Evolutionary conservation across 352 stramenopile species (phyloP), one percentile per base, ranked within the genome.

Genomic region (Globisporangium iwayamae): DNA sequence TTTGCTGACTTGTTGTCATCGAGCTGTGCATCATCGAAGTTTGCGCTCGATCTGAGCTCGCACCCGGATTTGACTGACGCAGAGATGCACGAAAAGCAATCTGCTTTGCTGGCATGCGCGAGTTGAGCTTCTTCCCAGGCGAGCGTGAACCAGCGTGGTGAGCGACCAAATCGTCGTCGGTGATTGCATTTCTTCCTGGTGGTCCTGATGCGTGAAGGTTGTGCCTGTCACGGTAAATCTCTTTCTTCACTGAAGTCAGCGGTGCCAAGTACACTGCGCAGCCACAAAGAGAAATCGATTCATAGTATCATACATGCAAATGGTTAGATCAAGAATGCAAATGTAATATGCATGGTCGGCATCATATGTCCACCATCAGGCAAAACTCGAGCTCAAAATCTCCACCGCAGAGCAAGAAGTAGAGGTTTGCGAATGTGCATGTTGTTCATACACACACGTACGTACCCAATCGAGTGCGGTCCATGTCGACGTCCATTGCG

Each of bases 151-250:
- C 11, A 14, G 13, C 25, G 25, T 9, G 11, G n/a, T 48, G 18
- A 3, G 60, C 57, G 52, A 11, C 16, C 4, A 63, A 22, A 3
- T 62, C 41, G 13, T 68, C 34, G 13, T 62, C 45, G 5, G 10
- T 6, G 1, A 55, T 55, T 43, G 13, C 53, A 34, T 43, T 56
- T n/a, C 50, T 48, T n/a, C 62, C 39, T 7, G 10, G 18, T 7
- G 25, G 60, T 45, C 4, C 25, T 1, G 20, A n/a, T 53, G 8
- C 43, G 6, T 50, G 52, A 50, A 54, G 65, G 53, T 64, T 67
- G 60, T 76, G 72, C 32, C 74, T 80, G n/a, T 63, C 52, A 22
- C 71, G 75, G 39, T 73, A 70, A 20, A 80, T 80, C 34, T 83
- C 73, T 55, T 80, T 76, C 20, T 73, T 66, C 34, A 76, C 75